Evolutionary conservation across 768 basidiomycete genomes (phyloP), one percentile per base, ranked within the genome.

Genomic region (Russula sp.): DNA sequence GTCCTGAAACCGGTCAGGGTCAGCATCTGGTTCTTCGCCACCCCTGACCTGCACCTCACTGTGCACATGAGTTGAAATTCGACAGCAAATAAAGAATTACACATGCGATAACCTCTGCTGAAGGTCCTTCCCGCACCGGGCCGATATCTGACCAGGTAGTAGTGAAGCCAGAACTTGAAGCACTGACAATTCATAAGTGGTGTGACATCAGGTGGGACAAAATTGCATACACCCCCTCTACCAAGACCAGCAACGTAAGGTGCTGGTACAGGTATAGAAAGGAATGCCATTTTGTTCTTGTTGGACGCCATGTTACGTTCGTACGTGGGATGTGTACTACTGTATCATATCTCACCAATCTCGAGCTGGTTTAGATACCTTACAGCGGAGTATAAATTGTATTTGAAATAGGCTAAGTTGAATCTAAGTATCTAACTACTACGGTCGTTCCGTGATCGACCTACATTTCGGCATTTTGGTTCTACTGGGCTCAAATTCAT

Each of bases 201-300:
- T 34, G 35, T 18, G 37, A 58, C 35, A 45, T 18, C 40, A n/a
- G 31, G 35, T 18, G 40, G 42, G 22, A 59, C 32, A 44, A 13
- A 50, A 40, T 18, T 53, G 57, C 32, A 77, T 88, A 77, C 88
- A 94, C 89, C 95, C 27, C 27, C 95, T 80, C 95, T 86, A 76
- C 96, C 95, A 37, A 98, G 87, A 88, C 97, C 96, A 68, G 96
- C 97, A 40, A 98, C 97, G 74, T 98, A 98, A 1, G 93, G 95
- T 0, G 96, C 91, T 44, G 95, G 95, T 34, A 95, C 95, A 2
- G 91, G 88, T 89, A 92, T 92, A 2, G 89, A 90, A 71, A 94
- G 70, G 71, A 94, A 94, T 0, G 91, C 91, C 71, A 94, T 77
- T 75, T 92, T 92, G 73, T 91, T 91, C 71, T 87, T 88, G 61